phyloP scores from a whole-genome alignment of 176 grass and related monocot species.

The Eleusine coracana region DNA sequence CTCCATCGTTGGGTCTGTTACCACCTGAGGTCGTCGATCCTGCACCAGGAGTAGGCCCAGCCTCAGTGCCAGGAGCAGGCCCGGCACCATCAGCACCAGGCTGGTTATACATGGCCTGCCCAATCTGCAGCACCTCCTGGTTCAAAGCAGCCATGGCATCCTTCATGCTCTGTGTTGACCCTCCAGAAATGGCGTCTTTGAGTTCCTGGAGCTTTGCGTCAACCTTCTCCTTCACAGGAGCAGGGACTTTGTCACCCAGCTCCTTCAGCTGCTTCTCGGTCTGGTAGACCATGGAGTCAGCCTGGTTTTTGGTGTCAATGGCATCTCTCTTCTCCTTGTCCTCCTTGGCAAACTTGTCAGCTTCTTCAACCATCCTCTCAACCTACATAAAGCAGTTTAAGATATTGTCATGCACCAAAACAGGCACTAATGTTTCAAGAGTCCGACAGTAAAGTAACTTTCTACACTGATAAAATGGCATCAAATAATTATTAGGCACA shows the following conservation, averaged over 20 bases:
- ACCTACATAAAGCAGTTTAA: slow-evolving; percentile 51
- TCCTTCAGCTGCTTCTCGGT: slow-evolving; percentile 98
- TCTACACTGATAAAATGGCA: not conserved
- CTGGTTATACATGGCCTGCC: slow-evolving; percentile 91
- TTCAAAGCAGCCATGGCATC: slow-evolving; percentile 88
- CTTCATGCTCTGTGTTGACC: slow-evolving; percentile 82
- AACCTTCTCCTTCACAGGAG: slow-evolving; percentile 83
- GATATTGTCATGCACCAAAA: not conserved
- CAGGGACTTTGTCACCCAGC: slow-evolving; percentile 85
- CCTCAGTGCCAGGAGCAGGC: slow-evolving; percentile 55
- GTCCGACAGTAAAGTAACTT: not conserved
- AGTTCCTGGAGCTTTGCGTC: slow-evolving; percentile 84
- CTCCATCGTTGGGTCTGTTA: slow-evolving; percentile 64
- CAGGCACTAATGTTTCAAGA: not conserved
- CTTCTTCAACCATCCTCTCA: slow-evolving; percentile 93
- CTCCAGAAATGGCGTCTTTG: slow-evolving; percentile 78
- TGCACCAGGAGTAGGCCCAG: slow-evolving; percentile 51
- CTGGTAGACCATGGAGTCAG: slow-evolving; percentile 88
- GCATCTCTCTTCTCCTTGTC: slow-evolving; percentile 98
- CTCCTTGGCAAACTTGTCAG: slow-evolving; percentile 90
- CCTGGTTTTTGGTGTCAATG: slow-evolving; percentile 97
- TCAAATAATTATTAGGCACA: not conserved
- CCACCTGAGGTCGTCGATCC: slow-evolving; percentile 40
- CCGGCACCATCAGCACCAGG: slow-evolving; percentile 48
- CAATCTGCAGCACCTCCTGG: slow-evolving; percentile 97